Evolutionary conservation across 257 asterid genomes (phyloP).

Genomic region (Asclepias syriaca): DNA sequence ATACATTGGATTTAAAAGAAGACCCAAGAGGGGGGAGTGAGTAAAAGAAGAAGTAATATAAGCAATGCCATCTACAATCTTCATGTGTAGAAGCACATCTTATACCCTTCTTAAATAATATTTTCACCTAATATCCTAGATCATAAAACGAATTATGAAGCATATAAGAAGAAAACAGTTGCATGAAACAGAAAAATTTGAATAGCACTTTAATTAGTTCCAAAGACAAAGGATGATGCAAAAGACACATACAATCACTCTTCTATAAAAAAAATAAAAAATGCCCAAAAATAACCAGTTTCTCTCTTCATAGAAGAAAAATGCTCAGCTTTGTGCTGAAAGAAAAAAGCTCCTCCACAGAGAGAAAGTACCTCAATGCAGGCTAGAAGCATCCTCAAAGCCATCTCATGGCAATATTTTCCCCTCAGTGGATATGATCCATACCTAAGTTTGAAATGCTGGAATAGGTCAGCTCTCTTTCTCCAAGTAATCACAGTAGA

Average conservation of each 20-base stretch:
- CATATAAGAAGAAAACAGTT: background rate
- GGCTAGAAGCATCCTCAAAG: conserved; percentile 93
- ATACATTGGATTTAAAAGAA: background rate
- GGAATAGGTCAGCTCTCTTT: conserved; percentile 18
- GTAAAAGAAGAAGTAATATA: background rate
- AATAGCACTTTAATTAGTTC: background rate
- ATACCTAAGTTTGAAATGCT: conserved; percentile 47
- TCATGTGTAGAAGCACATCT: background rate
- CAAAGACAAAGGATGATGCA: background rate
- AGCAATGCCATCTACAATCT: background rate
- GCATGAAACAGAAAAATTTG: background rate
- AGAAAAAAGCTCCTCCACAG: background rate
- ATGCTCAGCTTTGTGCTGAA: background rate
- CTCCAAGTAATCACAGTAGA: conserved; percentile 4
- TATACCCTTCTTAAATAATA: too few species aligned
- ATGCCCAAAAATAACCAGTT: background rate
- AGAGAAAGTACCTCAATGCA: conserved; percentile 65
- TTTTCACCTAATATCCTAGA: background rate
- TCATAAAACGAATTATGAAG: background rate
- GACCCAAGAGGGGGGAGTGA: background rate
- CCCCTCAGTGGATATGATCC: conserved; percentile 95
- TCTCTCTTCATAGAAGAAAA: background rate
- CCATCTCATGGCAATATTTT: conserved; percentile 97
- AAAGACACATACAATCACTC: background rate
- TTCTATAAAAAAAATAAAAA: background rate